These are phyloP conservation scores for Barbarea vulgaris DNA, from an alignment of 345 rosid genomes.

Conservation along the genomic window DNA sequence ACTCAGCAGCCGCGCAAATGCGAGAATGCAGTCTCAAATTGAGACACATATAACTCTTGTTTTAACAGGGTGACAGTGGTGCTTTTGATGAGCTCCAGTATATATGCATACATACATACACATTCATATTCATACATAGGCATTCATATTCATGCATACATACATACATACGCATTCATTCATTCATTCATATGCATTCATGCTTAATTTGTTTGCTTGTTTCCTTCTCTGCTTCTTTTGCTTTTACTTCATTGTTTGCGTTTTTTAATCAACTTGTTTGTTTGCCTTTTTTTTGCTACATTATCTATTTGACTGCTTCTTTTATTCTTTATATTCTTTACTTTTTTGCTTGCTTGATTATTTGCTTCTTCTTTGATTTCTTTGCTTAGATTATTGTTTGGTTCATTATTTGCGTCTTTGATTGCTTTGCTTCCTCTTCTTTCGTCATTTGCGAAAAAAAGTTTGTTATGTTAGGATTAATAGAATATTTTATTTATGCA, in stretches of 20 bases:
- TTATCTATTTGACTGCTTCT: neutral
- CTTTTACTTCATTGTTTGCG: neutral
- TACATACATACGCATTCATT: neutral
- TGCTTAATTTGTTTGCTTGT: neutral
- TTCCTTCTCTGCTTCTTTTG: neutral
- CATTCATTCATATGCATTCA: neutral
- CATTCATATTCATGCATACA: neutral
- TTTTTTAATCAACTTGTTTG: no score
- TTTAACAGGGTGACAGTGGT: no score
- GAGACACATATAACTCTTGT: no score
- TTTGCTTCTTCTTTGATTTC: neutral
- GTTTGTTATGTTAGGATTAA: neutral
- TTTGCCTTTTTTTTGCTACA: no score
- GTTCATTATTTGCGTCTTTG: neutral
- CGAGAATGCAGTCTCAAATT: slow-evolving; percentile 41
- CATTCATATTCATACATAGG: no score
- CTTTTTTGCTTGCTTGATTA: neutral
- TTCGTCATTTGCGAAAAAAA: neutral
- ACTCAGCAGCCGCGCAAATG: slow-evolving; percentile 72
- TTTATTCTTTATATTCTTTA: neutral
- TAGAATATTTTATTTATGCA: neutral
- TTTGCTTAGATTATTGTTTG: neutral
- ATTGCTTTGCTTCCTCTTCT: neutral
- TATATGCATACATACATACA: neutral
- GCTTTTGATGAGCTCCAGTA: no score